Percentiles rank a stretch among this genome's conserved stretches.
Evolutionary conservation across 306 rosid species (phyloP).

Genomic region (Mimosa bimucronata): DNA sequence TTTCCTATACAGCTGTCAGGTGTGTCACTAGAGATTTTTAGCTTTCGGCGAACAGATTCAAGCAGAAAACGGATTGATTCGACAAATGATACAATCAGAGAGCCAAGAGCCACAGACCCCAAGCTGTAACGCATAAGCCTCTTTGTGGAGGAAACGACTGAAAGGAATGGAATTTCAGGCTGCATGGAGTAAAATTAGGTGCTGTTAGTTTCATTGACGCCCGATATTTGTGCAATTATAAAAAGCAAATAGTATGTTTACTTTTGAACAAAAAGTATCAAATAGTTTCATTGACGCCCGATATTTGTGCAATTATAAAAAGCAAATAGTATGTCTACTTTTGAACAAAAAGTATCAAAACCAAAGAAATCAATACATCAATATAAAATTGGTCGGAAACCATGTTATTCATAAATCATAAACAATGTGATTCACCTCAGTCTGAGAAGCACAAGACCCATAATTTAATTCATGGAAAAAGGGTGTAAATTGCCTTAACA

Average conservation of each 20-base stretch:
- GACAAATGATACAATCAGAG: conserved; percentile 82
- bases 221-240: conserved; percentile 8
- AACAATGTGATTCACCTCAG: background rate
- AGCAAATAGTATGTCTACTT: background rate
- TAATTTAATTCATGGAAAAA: too few relatives aligned
- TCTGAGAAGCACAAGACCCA: background rate
- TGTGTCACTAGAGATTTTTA: conserved; percentile 61
- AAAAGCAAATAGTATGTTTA: conserved; percentile 3
- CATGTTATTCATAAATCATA: background rate
- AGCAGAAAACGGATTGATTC: conserved; percentile 91
- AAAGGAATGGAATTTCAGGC: conserved; percentile 89
- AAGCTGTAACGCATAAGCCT: conserved; percentile 81
- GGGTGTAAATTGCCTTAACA: conserved; percentile 17
- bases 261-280: conserved; percentile 12
- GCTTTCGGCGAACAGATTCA: conserved; percentile 83
- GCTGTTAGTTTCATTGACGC: conserved; percentile 21
- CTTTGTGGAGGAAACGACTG: conserved; percentile 91
- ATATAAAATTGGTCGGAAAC: background rate
- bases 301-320: conserved; percentile 12
- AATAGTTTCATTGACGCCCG: conserved; percentile 11
- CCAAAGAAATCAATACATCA: background rate
- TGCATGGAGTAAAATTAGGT: conserved; percentile 50
- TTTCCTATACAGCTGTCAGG: conserved; percentile 71
- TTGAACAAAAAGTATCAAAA: conserved; percentile 15
- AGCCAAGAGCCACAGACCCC: conserved; percentile 94